Percentiles rank a stretch among this genome's conserved stretches.
Conservation (phyloP, 345 rosid genomes). For the Citrus unshiu region DNA sequence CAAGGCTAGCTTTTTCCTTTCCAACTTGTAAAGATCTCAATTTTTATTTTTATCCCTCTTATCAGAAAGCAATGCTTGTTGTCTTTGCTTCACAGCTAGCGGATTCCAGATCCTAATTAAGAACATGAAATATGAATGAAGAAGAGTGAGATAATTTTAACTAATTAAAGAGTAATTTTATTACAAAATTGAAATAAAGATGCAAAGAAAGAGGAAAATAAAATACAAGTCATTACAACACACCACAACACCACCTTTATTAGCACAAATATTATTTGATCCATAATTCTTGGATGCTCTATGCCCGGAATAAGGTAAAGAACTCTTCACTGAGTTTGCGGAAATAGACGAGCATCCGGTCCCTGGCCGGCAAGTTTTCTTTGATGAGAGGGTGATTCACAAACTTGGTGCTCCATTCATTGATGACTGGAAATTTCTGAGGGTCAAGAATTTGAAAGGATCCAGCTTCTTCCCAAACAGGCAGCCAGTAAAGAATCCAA, state of each 20-base stretch:
- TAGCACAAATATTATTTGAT: not conserved
- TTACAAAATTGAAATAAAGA: not conserved
- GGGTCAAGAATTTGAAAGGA: constrained; percentile 15
- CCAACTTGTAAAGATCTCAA: constrained; percentile 29
- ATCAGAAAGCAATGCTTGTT: not conserved
- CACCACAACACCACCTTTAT: not conserved
- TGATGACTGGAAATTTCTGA: constrained; percentile 19
- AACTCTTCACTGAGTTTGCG: not conserved
- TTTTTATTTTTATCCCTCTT: not conserved
- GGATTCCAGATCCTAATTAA: not conserved
- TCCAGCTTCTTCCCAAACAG: constrained; percentile 31
- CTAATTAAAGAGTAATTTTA: no score
- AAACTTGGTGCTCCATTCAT: constrained; percentile 24
- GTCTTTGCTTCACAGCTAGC: constrained; percentile 18
- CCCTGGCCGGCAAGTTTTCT: constrained; percentile 25
- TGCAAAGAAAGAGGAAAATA: not conserved
- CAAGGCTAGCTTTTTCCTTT: constrained; percentile 5
- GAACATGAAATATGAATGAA: no score
- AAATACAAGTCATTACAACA: not conserved
- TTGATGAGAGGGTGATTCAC: constrained; percentile 22
- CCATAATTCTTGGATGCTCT: not conserved
- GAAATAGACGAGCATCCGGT: constrained; percentile 23
- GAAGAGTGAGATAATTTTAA: no score
- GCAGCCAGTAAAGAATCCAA: constrained; percentile 30
- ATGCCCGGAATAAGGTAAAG: not conserved